Evolutionary conservation across 371 early-diverging fungal genomes (phyloP), one percentile per base, ranked within the genome.

Genomic region (Mucor saturninus): DNA sequence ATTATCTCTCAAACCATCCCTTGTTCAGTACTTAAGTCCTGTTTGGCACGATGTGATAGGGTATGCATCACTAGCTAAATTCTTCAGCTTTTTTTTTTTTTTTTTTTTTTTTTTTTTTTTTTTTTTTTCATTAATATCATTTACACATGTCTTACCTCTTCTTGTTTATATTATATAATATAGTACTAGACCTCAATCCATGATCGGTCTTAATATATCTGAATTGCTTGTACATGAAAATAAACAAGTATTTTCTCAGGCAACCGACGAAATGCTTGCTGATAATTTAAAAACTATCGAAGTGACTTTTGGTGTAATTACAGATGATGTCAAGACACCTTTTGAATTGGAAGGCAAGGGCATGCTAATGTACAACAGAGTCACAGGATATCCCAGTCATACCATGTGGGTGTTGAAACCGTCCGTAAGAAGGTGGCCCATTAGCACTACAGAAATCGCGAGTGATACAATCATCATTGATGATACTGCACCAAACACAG

Each of bases 331-430:
- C 8, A 79, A 85, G 4, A 68, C 71, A 31, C 80, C 86, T 10
- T 81, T 87, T 11, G 83, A 87, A 43, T 90, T 96, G 81, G 92
- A 94, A 63, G 95, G 91, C 29, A 93, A 95, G 64, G 96, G 95
- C 0, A 94, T 96, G 93, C 71, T 93, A n/a, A 90, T 91, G 71
- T 90, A 91, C 59, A 89, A 92, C 61, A 82, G 89, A 14, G 75
- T 81, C 2, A 86, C 88, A 5, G 83, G 79, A 15, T 80, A 84
- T 30, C 89, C 93, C 0, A 83, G 89, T 49, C 92, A 92, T 67
- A 90, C 92, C 0, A 86, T 96, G 77, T 95, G 95, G 95, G 92
- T 94, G 1, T 83, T 89, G 14, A 84, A 89, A 39, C 91, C 91
- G 67, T 73, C 50, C 59, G 67, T 61, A 32, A 56, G 59, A 28